phyloP scores from a whole-genome alignment of 2,329 filamentous ascomycete species.

The Juglanconis sp. region DNA sequence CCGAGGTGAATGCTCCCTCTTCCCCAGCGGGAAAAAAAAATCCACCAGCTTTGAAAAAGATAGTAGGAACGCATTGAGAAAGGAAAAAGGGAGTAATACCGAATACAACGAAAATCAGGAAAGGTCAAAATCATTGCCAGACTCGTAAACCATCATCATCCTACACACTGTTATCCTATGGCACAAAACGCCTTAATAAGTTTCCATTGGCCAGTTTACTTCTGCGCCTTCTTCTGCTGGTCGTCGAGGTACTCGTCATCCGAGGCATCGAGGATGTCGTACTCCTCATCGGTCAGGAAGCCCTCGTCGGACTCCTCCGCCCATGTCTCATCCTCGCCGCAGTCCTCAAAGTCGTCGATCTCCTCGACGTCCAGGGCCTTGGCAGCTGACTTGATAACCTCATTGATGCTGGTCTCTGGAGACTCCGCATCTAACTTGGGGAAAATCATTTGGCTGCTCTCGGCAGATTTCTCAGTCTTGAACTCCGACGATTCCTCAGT shows the following conservation, averaged over 20 bases:
- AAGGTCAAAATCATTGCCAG: not conserved
- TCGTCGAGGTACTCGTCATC: conserved; percentile 76
- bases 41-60: not conserved
- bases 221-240: conserved; percentile 38
- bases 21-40: not conserved
- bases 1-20: not conserved
- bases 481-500: conserved; percentile 47
- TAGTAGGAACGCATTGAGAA: not conserved
- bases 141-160: conserved; percentile 9
- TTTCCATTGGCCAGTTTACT: not conserved
- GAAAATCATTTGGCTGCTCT: conserved; percentile 83
- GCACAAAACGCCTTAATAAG: not conserved
- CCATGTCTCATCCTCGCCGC: conserved; percentile 56
- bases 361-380: conserved; percentile 46
- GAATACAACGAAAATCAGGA: conserved; percentile 2
- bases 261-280: conserved; percentile 92
- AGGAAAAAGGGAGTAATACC: not conserved
- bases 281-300: conserved; percentile 96
- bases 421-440: conserved; percentile 95
- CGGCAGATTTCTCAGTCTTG: conserved; percentile 29
- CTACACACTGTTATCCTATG: conserved; percentile 1
- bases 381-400: conserved; percentile 51
- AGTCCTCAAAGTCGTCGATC: conserved; percentile 51
- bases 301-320: conserved; percentile 63
- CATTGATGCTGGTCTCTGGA: conserved; percentile 73